Percentiles rank a stretch among this genome's conserved stretches.
phyloP scores from a whole-genome alignment of 495 filamentous ascomycete genomes.

The Podospora didyma region DNA sequence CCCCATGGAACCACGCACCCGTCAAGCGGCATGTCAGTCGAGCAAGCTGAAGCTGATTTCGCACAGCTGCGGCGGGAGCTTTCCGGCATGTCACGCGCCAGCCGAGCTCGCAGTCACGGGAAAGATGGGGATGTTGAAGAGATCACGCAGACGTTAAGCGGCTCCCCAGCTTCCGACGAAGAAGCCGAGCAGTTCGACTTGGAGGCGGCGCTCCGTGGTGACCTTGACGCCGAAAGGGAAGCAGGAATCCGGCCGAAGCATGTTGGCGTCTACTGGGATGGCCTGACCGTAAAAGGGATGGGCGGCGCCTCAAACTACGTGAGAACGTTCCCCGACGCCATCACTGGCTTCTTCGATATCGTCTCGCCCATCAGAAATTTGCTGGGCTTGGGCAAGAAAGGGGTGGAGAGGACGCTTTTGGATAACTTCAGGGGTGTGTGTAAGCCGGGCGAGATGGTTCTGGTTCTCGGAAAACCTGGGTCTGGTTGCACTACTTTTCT shows the following conservation, averaged over 20 bases:
- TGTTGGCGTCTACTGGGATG: constrained; percentile 77
- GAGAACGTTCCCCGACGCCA: constrained; percentile 78
- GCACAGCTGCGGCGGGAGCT: constrained; percentile 70
- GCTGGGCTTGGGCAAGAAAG: constrained; percentile 58
- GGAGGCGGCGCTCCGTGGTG: constrained; percentile 64
- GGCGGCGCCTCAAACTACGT: constrained; percentile 74
- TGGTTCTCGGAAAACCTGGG: constrained; percentile 83
- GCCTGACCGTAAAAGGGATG: constrained; percentile 71
- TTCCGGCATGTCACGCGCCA: constrained; percentile 57
- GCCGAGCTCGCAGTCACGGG: constrained; percentile 29
- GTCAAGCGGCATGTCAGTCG: constrained; percentile 59
- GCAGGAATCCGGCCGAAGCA: constrained; percentile 77
- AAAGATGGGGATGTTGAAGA: constrained; percentile 43
- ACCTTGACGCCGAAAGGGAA: constrained; percentile 62
- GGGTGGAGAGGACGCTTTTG: constrained; percentile 61
- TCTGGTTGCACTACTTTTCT: constrained; percentile 86
- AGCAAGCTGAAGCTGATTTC: constrained; percentile 73
- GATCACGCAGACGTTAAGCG: constrained; percentile 41
- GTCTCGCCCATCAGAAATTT: constrained; percentile 54
- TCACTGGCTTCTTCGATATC: constrained; percentile 72
- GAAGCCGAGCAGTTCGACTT: constrained; percentile 64
- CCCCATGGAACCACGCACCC: constrained; percentile 48
- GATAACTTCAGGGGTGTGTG: constrained; percentile 49
- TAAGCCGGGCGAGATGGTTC: constrained; percentile 82
- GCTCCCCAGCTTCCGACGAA: constrained; percentile 44